phyloP scores from a whole-genome alignment of 1,139 yeast genomes.

The Magnusiomyces magnusii region DNA sequence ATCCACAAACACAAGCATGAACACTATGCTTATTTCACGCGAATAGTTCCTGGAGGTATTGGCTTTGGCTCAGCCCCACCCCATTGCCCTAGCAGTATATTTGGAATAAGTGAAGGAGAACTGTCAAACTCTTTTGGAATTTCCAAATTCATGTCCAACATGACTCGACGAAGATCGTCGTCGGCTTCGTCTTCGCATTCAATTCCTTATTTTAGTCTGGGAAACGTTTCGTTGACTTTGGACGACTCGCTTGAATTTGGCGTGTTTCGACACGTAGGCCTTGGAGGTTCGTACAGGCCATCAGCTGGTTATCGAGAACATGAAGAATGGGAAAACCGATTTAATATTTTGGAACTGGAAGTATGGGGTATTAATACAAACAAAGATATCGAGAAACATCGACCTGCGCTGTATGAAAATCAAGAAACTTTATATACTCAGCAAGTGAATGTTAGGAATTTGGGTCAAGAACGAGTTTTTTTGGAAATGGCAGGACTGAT shows the following conservation, averaged over 20 bases:
- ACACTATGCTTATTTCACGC: constrained; percentile 32
- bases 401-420: constrained; percentile 96
- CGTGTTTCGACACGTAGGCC: constrained; percentile 60
- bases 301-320: constrained; percentile 24
- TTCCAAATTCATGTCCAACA: not conserved
- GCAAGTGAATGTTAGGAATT: constrained; percentile 51
- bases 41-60: constrained; percentile 49
- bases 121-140: not conserved
- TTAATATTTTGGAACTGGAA: constrained; percentile 66
- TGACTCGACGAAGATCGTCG: not conserved
- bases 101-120: not conserved
- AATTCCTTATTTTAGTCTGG: constrained; percentile 30
- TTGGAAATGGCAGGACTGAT: constrained; percentile 87
- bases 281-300: constrained; percentile 42
- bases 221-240: constrained; percentile 70
- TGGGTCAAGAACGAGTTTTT: constrained; percentile 79
- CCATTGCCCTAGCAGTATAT: constrained; percentile 8
- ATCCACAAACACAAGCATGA: constrained; percentile 19
- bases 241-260: constrained; percentile 78
- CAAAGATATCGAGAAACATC: constrained; percentile 46
- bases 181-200: constrained; percentile 2
- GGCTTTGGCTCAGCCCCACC: constrained; percentile 60
- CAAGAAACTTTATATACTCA: constrained; percentile 75
- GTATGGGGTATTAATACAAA: constrained; percentile 71
- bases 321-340: constrained; percentile 58